Base-by-base conservation (phyloP, 179 eudicot genomes). In the Beta macrorhiza region DNA sequence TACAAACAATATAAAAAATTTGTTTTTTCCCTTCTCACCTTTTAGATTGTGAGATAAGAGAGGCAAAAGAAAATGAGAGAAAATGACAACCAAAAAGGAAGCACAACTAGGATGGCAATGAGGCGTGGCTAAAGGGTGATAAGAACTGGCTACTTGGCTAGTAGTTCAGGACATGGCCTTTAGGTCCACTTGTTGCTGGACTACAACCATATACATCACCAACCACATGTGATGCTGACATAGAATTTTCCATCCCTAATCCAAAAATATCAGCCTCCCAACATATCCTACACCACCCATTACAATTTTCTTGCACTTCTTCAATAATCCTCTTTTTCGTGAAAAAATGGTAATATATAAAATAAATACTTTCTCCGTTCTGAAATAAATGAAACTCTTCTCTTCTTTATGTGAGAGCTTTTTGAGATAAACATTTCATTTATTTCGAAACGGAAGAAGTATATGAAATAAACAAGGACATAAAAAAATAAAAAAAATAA, bases 171-270 rank as follows among this genome's bases (percentile, higher is more conserved):
- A 29, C 51, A 63, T 4, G 11, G 67, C 78, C 49, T 52, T 53
- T 61, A 45, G 65, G 72, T 20, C 77, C 78, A 61, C 64, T 64
- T 20, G 72, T 37, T 74, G 68, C 53, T 70, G 32, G 17, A 71
- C 59, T 58, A 47, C 32, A 17, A 56, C 7, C 52, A 47, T 19
- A 63, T 19, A 65, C 58, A 79, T 22, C 53, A 71, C 10, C 81
- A 84, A 19, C 32, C 62, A 78, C 13, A 57, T 32, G 29, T 71
- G 86, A 84, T 72, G 83, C 37, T 77, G 81, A 84, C 83, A 80
- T 14, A 2, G 81, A 84, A 76, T 62, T 83, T 83, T 80, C 8
- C 29, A 25, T 15, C 72, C 61, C 12, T 45, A 32, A n/a, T 7
- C 1, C 5, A 49, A 71, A 76, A 83, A 76, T 75, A 83, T 79